A percentile compares a stretch with the other conserved stretches of the same genome.
Evolutionary conservation across 306 rosid species (phyloP).

Genomic region (Arachis stenosperma): DNA sequence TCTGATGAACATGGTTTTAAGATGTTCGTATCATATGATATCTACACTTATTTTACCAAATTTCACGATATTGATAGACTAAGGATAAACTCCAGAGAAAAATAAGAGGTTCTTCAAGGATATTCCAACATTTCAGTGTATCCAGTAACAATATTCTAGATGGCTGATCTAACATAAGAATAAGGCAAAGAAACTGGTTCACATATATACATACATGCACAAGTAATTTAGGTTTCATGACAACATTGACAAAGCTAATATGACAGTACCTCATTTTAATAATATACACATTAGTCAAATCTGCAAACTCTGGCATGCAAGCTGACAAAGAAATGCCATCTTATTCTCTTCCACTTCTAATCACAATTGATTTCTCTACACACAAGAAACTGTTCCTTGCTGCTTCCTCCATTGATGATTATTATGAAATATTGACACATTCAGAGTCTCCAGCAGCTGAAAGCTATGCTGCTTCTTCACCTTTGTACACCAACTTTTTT

Average conservation of each 20-base stretch:
- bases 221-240: constrained; percentile 4
- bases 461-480: constrained; percentile 34
- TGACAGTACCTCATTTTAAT: constrained; percentile 2
- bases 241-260: constrained; percentile 32
- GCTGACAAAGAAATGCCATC: constrained; percentile 58
- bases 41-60: too few relatives aligned
- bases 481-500: constrained; percentile 21
- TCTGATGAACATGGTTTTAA: too few relatives aligned
- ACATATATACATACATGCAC: constrained; percentile 45
- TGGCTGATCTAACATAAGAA: neutral
- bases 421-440: constrained; percentile 46
- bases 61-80: neutral
- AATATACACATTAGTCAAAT: constrained; percentile 50
- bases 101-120: neutral
- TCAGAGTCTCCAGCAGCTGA: constrained; percentile 26
- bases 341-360: constrained; percentile 60
- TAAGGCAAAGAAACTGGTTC: constrained; percentile 20
- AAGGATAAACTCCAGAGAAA: neutral
- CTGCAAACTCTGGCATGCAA: constrained; percentile 58
- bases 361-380: constrained; percentile 60
- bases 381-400: constrained; percentile 57
- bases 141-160: constrained; percentile 1
- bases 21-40: too few relatives aligned
- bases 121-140: constrained; percentile 25
- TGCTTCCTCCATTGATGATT: constrained; percentile 41